Percentiles rank a stretch among this genome's conserved stretches.
Evolutionary conservation across 2,329 filamentous ascomycete genomes (phyloP).

Genomic region (Cytospora leucostoma): DNA sequence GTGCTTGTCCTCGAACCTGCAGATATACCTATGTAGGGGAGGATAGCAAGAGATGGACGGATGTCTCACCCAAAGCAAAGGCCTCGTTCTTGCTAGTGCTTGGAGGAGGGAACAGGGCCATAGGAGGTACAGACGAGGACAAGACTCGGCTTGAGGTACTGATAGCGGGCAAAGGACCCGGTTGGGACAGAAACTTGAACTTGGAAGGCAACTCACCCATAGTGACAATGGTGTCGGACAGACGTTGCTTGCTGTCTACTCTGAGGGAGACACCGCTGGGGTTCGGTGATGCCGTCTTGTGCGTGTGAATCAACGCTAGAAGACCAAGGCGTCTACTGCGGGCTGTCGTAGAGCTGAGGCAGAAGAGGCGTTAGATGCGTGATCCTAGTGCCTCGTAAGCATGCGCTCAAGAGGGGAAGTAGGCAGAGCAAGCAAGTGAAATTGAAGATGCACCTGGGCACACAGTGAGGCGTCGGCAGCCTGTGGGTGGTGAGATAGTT

Average conservation of each 20-base stretch:
- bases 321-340: constrained; percentile 13
- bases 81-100: constrained; percentile 3
- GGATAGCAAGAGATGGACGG: constrained; percentile 3
- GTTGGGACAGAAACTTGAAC: neutral
- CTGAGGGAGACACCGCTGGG: neutral
- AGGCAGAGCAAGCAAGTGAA: neutral
- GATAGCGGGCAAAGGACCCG: neutral
- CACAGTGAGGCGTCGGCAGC: constrained; percentile 10
- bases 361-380: constrained; percentile 1
- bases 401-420: constrained; percentile 6
- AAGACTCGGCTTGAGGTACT: neutral
- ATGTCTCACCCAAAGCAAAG: constrained; percentile 13
- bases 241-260: constrained; percentile 7
- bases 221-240: constrained; percentile 17
- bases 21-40: constrained; percentile 1
- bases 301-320: neutral
- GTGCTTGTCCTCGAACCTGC: constrained; percentile 4
- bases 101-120: constrained; percentile 11
- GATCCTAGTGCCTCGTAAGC: constrained; percentile 13
- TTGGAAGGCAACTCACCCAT: constrained; percentile 24
- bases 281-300: neutral
- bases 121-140: constrained; percentile 1
- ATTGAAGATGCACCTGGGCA: constrained; percentile 11
- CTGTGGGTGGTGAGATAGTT: neutral
- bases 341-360: constrained; percentile 9